These are phyloP conservation scores for Neofusicoccum laricinum DNA, from an alignment of 2,329 filamentous ascomycete genomes.

Conservation along the genomic window DNA sequence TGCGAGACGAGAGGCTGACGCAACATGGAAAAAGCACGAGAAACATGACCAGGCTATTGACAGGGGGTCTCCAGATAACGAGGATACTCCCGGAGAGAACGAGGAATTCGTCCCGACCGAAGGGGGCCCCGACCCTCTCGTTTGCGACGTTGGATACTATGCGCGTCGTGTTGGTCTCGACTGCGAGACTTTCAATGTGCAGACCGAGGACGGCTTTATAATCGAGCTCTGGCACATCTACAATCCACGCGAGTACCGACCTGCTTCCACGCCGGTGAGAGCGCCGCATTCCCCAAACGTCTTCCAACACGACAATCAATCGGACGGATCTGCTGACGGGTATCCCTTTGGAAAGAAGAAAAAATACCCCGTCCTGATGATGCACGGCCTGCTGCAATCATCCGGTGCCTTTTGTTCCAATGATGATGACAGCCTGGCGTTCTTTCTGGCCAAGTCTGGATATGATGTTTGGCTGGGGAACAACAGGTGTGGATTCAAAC, in stretches of 20 bases:
- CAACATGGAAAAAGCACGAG: conserved; percentile 20
- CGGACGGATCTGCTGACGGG: background rate
- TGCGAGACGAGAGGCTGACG: conserved; percentile 48
- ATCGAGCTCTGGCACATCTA: conserved; percentile 88
- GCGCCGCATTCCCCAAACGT: conserved; percentile 58
- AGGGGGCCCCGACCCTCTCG: conserved; percentile 73
- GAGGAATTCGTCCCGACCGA: conserved; percentile 69
- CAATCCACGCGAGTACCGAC: conserved; percentile 70
- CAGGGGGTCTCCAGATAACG: conserved; percentile 20
- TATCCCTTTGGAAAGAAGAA: conserved; percentile 50
- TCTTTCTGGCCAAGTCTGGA: conserved; percentile 86
- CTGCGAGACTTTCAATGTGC: conserved; percentile 76
- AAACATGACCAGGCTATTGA: conserved; percentile 35
- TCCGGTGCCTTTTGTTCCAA: conserved; percentile 86
- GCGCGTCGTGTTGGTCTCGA: conserved; percentile 84
- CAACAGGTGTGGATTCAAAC: conserved; percentile 82
- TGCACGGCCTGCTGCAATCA: conserved; percentile 86
- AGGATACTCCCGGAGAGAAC: conserved; percentile 31
- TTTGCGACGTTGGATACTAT: conserved; percentile 81
- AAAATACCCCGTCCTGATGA: conserved; percentile 80
- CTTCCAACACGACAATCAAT: conserved; percentile 45
- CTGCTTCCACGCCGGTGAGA: conserved; percentile 49
- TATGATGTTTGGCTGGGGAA: conserved; percentile 97
- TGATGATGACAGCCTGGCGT: conserved; percentile 85
- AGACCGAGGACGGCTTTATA: conserved; percentile 92